Conservation (phyloP, 306 rosid species). For the Argentina anserina region DNA sequence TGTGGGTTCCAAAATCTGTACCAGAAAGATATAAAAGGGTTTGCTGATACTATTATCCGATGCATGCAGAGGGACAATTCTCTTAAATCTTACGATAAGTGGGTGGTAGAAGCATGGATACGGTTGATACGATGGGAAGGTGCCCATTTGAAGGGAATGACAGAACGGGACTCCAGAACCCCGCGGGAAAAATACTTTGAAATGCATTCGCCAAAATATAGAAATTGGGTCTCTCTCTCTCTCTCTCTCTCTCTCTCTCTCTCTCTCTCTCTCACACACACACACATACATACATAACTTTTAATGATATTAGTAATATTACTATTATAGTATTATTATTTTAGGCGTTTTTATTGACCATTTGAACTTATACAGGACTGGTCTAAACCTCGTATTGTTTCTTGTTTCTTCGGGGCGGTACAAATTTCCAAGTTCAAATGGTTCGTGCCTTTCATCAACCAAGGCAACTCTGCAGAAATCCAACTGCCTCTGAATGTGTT, state of each 20-base stretch:
- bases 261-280: too few relatives aligned
- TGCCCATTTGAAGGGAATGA: not conserved
- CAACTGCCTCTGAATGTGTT: not conserved
- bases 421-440: not conserved
- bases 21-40: not conserved
- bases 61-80: not conserved
- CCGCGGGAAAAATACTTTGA: not conserved
- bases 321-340: too few relatives aligned
- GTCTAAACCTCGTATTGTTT: not conserved
- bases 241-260: too few relatives aligned
- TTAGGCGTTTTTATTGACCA: not conserved
- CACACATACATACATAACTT: not conserved
- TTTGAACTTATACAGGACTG: not conserved
- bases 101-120: not conserved
- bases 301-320: not conserved
- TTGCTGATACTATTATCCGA: not conserved
- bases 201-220: not conserved
- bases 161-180: not conserved
- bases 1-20: not conserved
- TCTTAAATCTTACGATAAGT: not conserved
- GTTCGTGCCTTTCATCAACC: not conserved
- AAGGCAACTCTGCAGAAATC: constrained; percentile 9
- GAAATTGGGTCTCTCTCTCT: constrained; percentile 4
- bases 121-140: not conserved
- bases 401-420: not conserved